Percentiles rank a stretch among this genome's conserved stretches.
These are phyloP conservation scores for Coleophoma cylindrospora DNA, from an alignment of 2,329 filamentous ascomycete genomes.

Conservation along the genomic window DNA sequence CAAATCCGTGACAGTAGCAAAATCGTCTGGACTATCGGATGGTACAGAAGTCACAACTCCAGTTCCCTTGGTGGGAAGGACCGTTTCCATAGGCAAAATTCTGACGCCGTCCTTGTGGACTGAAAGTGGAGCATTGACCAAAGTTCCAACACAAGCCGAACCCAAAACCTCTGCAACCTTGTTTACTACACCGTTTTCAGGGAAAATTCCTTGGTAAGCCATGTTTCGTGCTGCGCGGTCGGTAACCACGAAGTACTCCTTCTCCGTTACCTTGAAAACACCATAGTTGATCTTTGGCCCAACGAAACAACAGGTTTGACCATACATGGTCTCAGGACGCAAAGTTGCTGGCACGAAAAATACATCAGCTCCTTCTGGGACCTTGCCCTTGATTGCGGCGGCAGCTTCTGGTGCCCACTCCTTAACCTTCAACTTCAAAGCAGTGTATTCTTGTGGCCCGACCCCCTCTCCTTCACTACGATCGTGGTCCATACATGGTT, in stretches of 20 bases:
- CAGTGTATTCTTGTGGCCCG: slow-evolving; percentile 86
- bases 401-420: slow-evolving; percentile 80
- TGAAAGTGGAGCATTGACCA: slow-evolving; percentile 85
- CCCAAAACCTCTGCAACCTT: slow-evolving; percentile 73
- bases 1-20: slow-evolving; percentile 80
- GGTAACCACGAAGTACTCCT: slow-evolving; percentile 80
- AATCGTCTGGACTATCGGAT: slow-evolving; percentile 94
- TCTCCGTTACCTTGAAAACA: slow-evolving; percentile 72
- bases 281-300: slow-evolving; percentile 87
- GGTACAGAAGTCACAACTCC: slow-evolving; percentile 95
- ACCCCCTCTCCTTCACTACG: slow-evolving; percentile 76
- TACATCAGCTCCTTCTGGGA: slow-evolving; percentile 73
- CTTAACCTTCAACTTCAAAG: slow-evolving; percentile 83
- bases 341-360: slow-evolving; percentile 91
- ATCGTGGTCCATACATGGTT: slow-evolving; percentile 86
- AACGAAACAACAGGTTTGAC: slow-evolving; percentile 93
- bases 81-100: slow-evolving; percentile 91
- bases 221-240: slow-evolving; percentile 87
- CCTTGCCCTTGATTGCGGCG: slow-evolving; percentile 67
- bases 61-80: slow-evolving; percentile 89
- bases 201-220: slow-evolving; percentile 87
- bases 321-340: slow-evolving; percentile 97
- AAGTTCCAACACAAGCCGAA: slow-evolving; percentile 78
- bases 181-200: slow-evolving; percentile 68
- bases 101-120: slow-evolving; percentile 78